Evolutionary conservation across 192 early-diverging fungal species (phyloP).

Genomic region (Cladochytrium replicatum): DNA sequence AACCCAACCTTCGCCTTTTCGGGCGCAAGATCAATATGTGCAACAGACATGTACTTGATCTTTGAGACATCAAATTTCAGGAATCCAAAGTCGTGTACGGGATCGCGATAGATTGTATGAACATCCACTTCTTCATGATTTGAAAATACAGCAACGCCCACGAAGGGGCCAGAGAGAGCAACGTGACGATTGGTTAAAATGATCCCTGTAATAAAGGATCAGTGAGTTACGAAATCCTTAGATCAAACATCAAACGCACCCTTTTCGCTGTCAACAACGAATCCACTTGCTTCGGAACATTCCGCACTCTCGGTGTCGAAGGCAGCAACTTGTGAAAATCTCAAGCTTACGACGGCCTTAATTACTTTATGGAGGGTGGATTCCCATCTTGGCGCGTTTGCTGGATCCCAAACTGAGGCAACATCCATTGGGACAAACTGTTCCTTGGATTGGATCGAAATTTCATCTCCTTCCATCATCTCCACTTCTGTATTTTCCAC

Average conservation of each 20-base stretch:
- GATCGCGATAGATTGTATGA: conserved; percentile 52
- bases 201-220: conserved; percentile 1
- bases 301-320: conserved; percentile 55
- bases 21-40: conserved; percentile 55
- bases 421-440: not conserved
- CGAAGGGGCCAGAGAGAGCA: conserved; percentile 63
- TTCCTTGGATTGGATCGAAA: not conserved
- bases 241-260: conserved; percentile 33
- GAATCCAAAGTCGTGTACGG: conserved; percentile 71
- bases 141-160: conserved; percentile 51
- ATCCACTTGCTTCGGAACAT: conserved; percentile 66
- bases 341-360: conserved; percentile 63
- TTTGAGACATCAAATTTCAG: conserved; percentile 56
- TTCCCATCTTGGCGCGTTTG: conserved; percentile 48
- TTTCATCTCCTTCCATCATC: conserved; percentile 5
- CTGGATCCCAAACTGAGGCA: not conserved
- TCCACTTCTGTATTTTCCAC: conserved; percentile 5
- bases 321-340: conserved; percentile 24
- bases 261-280: conserved; percentile 63
- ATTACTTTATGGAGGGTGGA: conserved; percentile 56
- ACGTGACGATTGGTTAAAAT: conserved; percentile 62
- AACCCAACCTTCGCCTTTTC: conserved; percentile 63
- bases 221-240: not conserved
- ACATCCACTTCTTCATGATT: conserved; percentile 67
- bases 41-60: conserved; percentile 63